These are phyloP conservation scores for Magnaporthiopsis incrustans DNA, from an alignment of 2,329 filamentous ascomycete genomes.

Conservation along the genomic window DNA sequence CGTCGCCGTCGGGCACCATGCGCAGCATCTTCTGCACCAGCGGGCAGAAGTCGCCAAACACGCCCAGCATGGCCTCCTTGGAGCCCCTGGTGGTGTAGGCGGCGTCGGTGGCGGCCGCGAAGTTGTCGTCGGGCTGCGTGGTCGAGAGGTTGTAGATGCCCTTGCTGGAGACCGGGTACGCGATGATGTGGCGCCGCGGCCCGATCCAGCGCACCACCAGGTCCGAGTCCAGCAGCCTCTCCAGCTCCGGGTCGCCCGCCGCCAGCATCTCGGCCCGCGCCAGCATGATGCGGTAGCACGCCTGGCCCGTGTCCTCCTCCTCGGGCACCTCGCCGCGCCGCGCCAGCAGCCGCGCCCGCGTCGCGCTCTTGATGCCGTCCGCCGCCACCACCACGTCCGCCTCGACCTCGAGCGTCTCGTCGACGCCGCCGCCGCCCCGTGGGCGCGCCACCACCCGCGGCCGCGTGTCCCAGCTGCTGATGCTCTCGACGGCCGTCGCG, in stretches of 20 bases:
- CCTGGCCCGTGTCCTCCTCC: constrained; percentile 64
- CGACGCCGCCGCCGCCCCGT: constrained; percentile 23
- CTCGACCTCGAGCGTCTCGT: constrained; percentile 44
- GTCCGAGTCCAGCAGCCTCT: constrained; percentile 58
- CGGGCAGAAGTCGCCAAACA: constrained; percentile 54
- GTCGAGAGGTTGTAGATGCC: constrained; percentile 58
- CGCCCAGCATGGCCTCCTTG: constrained; percentile 53
- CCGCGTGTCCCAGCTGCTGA: constrained; percentile 51
- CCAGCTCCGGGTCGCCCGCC: constrained; percentile 59
- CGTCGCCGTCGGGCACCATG: constrained; percentile 52
- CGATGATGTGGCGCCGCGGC: constrained; percentile 66
- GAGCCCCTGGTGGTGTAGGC: constrained; percentile 57
- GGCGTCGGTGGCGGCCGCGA: constrained; percentile 46
- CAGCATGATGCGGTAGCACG: constrained; percentile 73
- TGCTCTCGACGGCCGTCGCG: constrained; percentile 42
- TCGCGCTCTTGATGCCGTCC: constrained; percentile 48
- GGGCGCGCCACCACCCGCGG: constrained; percentile 53
- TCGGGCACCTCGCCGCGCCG: constrained; percentile 41
- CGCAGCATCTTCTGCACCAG: constrained; percentile 50
- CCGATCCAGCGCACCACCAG: constrained; percentile 70
- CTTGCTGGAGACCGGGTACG: constrained; percentile 64
- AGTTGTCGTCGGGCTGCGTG: constrained; percentile 53
- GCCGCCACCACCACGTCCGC: constrained; percentile 44
- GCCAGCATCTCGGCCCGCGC: constrained; percentile 56
- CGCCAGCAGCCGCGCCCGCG: constrained; percentile 45